These are phyloP conservation scores for Cephaloascus albidus DNA, from an alignment of 805 yeast genomes.

Conservation along the genomic window DNA sequence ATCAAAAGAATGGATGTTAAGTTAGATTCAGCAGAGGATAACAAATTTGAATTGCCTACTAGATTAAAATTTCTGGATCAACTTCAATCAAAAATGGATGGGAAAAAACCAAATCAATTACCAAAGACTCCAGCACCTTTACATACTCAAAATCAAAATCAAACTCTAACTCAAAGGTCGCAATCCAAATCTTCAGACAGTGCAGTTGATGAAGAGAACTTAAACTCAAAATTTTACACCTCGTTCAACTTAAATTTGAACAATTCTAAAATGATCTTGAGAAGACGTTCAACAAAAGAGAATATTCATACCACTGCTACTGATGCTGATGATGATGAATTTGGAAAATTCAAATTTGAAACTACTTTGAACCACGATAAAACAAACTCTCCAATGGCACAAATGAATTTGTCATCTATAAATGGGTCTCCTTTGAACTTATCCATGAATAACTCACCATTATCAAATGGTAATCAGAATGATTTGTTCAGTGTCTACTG, in stretches of 20 bases:
- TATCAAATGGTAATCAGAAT: constrained; percentile 2
- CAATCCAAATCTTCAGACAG: no score
- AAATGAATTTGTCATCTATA: no score
- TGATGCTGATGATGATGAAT: no score
- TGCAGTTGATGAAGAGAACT: neutral
- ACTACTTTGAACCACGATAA: constrained; percentile 5
- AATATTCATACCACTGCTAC: neutral
- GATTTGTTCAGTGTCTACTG: constrained; percentile 7
- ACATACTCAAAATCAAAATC: no score
- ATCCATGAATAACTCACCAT: neutral
- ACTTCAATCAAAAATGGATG: no score
- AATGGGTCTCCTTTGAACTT: neutral
- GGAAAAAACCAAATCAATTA: neutral
- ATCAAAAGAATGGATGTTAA: neutral
- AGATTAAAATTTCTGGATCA: no score
- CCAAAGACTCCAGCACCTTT: neutral
- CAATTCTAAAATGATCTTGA: neutral
- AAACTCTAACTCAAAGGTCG: no score
- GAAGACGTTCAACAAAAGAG: neutral
- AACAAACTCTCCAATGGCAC: constrained; percentile 2
- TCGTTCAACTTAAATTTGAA: neutral
- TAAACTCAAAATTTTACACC: neutral
- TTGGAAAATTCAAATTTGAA: neutral
- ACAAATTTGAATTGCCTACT: no score
- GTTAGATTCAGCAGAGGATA: no score